Evolutionary conservation across 257 asterid species (phyloP).

Genomic region (Handroanthus guayacan): DNA sequence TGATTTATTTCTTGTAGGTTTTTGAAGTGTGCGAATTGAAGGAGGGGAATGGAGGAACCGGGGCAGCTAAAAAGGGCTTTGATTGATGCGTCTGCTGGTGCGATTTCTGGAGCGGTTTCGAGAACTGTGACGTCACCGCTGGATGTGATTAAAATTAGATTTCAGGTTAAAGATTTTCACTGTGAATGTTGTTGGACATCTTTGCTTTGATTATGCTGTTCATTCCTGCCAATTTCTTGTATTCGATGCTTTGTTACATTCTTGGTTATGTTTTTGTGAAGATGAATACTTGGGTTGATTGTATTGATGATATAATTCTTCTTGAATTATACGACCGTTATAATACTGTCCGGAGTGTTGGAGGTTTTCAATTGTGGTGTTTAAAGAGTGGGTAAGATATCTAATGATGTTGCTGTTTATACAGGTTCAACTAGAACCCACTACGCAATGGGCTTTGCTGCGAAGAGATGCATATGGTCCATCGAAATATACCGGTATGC

Average conservation of each 20-base stretch:
- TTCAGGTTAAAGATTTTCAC: conserved; percentile 63
- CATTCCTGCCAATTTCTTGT: neutral
- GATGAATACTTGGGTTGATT: neutral
- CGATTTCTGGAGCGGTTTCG: conserved; percentile 79
- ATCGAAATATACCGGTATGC: conserved; percentile 84
- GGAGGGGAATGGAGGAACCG: conserved; percentile 76
- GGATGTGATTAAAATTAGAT: conserved; percentile 94
- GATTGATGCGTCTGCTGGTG: conserved; percentile 87
- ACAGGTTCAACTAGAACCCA: conserved; percentile 98
- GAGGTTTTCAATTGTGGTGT: neutral
- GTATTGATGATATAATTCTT: conserved; percentile 5
- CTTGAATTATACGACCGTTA: neutral
- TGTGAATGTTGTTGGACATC: neutral
- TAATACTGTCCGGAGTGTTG: neutral
- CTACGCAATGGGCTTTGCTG: conserved; percentile 81
- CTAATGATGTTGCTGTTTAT: conserved; percentile 15
- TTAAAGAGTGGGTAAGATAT: conserved; percentile 23
- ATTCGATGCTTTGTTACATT: conserved; percentile 14
- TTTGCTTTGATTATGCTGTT: conserved; percentile 11
- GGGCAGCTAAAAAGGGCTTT: conserved; percentile 81
- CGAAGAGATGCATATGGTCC: conserved; percentile 53
- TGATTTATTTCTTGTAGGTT: conserved; percentile 42
- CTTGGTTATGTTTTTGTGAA: neutral
- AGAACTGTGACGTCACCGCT: conserved; percentile 93
- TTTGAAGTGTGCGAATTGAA: conserved; percentile 37